A percentile compares a stretch with the other conserved stretches of the same genome.
These are phyloP conservation scores for Vanilla planifolia DNA, from an alignment of 106 monocot species.

Conservation along the genomic window DNA sequence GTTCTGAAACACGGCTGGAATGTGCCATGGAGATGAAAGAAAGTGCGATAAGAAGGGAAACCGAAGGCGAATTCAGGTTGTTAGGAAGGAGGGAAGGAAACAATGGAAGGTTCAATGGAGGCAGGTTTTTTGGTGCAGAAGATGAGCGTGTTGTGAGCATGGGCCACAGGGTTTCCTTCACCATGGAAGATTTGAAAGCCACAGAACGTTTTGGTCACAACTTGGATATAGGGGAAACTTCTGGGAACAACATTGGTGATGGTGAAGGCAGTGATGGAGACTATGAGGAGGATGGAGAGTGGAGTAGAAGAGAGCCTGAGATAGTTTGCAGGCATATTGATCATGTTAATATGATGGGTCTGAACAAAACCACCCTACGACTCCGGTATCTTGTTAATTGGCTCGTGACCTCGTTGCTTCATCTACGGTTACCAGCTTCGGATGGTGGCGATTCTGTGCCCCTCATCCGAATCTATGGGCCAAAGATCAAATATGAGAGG, in stretches of 20 bases:
- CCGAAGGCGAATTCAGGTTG: slow-evolving; percentile 78
- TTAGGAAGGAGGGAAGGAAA: slow-evolving; percentile 69
- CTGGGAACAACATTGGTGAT: slow-evolving; percentile 12
- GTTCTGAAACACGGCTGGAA: slow-evolving; percentile 20
- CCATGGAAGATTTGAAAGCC: slow-evolving; percentile 34
- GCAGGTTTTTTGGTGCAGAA: slow-evolving; percentile 57
- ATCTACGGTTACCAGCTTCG: slow-evolving; percentile 42
- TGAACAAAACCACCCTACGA: slow-evolving; percentile 76
- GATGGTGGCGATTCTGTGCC: slow-evolving; percentile 27
- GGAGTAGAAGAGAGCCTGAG: slow-evolving; percentile 71
- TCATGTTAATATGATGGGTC: slow-evolving; percentile 84
- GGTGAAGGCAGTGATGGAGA: slow-evolving; percentile 1
- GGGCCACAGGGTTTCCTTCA: slow-evolving; percentile 70
- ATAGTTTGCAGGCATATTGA: slow-evolving; percentile 79
- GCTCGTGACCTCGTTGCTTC: slow-evolving; percentile 80
- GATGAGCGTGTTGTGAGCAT: slow-evolving; percentile 53
- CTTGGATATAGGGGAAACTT: slow-evolving; percentile 44
- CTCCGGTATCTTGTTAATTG: slow-evolving; percentile 77
- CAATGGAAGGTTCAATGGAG: slow-evolving; percentile 39
- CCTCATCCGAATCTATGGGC: slow-evolving; percentile 73
- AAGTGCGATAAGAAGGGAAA: slow-evolving; percentile 84
- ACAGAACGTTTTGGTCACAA: slow-evolving; percentile 21
- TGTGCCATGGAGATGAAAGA: slow-evolving; percentile 36
- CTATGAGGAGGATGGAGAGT: slow-evolving; percentile 50
- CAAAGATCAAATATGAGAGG: slow-evolving; percentile 85